Conservation (phyloP, 805 yeast genomes). For the Debaryomyces prosopidis region DNA sequence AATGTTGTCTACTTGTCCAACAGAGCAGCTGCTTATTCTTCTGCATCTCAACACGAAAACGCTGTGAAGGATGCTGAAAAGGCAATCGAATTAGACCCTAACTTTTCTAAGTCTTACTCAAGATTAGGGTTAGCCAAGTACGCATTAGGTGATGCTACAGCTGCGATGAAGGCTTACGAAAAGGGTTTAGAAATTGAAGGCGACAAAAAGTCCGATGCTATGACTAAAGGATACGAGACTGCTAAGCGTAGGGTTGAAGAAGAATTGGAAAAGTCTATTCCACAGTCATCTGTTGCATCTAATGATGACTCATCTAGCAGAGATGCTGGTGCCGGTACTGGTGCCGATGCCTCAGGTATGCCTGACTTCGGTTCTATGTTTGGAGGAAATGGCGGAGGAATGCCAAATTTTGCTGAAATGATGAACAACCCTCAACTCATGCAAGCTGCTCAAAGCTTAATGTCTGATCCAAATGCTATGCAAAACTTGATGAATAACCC, state of each 20-base stretch:
- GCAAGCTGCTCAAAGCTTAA: conserved; percentile 85
- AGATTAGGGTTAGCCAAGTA: conserved; percentile 92
- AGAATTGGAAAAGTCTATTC: conserved; percentile 50
- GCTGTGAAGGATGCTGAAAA: conserved; percentile 83
- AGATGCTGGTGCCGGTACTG: conserved; percentile 32
- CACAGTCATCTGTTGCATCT: conserved; percentile 30
- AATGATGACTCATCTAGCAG: conserved; percentile 25
- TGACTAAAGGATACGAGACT: conserved; percentile 91
- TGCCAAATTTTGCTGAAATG: conserved; percentile 66
- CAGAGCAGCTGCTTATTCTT: conserved; percentile 95
- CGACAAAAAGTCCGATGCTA: conserved; percentile 77
- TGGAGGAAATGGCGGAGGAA: conserved; percentile 69
- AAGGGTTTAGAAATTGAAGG: conserved; percentile 88
- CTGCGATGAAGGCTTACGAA: conserved; percentile 87
- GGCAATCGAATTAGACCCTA: conserved; percentile 77
- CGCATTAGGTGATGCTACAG: conserved; percentile 92
- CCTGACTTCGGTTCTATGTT: conserved; percentile 77
- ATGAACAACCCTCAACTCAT: conserved; percentile 89
- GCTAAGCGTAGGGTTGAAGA: conserved; percentile 87
- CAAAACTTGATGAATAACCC: conserved; percentile 78
- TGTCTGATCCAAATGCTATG: conserved; percentile 82
- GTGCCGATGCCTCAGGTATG: conserved; percentile 54
- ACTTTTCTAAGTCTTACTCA: conserved; percentile 89
- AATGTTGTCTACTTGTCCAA: conserved; percentile 88
- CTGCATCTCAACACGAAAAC: conserved; percentile 66